Percentiles rank a stretch among this genome's conserved stretches.
Evolutionary conservation across 2,329 filamentous ascomycete genomes (phyloP).

Genomic region (Ophiostoma himal-ulmi): DNA sequence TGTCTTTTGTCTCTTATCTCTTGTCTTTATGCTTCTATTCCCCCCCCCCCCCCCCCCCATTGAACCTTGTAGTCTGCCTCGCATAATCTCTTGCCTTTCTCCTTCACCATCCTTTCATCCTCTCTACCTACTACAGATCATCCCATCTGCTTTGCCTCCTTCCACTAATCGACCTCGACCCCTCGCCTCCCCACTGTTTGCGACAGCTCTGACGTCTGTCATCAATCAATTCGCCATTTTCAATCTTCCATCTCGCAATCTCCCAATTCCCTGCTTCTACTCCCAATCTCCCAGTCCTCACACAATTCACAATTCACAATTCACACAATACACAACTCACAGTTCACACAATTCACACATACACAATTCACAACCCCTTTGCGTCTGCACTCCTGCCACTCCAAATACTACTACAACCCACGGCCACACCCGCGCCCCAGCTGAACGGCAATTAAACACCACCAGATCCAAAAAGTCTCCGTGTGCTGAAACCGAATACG

Average conservation of each 20-base stretch:
- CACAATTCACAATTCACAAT: no score
- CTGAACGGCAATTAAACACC: not conserved
- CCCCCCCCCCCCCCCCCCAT: not conserved
- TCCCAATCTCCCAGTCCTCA: not conserved
- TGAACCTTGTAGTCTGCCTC: not conserved
- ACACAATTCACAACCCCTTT: not conserved
- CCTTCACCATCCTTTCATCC: not conserved
- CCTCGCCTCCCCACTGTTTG: not conserved
- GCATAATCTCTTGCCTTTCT: not conserved
- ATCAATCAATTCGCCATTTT: not conserved
- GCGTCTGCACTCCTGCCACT: not conserved
- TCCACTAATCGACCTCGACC: not conserved
- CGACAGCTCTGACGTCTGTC: constrained; percentile 7
- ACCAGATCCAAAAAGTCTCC: not conserved
- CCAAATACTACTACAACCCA: not conserved
- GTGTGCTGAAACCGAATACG: constrained; percentile 4
- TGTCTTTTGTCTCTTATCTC: constrained; percentile 5
- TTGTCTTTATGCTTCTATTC: not conserved
- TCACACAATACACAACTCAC: no score
- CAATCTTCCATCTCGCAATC: not conserved
- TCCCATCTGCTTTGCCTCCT: not conserved
- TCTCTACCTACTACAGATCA: not conserved
- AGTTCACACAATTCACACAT: not conserved
- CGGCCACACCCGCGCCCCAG: not conserved
- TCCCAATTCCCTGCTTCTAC: not conserved